Conservation (phyloP, 78 protist genomes). For the Isochrysis galbana region DNA sequence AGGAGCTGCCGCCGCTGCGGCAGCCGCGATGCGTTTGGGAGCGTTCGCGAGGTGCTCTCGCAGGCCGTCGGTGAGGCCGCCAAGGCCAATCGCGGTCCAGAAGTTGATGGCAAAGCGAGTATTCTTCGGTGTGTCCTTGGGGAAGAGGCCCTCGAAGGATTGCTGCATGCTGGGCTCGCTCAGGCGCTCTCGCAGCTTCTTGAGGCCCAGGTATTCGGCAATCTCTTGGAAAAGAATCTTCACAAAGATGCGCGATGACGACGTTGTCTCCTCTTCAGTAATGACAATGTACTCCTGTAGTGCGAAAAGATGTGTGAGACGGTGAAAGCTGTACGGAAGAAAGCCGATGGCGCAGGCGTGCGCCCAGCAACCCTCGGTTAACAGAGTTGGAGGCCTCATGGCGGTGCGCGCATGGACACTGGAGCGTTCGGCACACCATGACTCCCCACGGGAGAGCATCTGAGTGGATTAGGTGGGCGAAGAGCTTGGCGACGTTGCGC, state of each 20-base stretch:
- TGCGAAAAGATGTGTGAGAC: too few relatives aligned
- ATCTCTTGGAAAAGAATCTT: constrained; percentile 86
- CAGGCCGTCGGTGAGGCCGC: constrained; percentile 55
- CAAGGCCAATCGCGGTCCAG: constrained; percentile 83
- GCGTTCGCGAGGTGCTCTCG: constrained; percentile 78
- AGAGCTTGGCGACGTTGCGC: constrained; percentile 76
- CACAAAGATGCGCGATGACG: constrained; percentile 92
- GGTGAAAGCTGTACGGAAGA: too few relatives aligned
- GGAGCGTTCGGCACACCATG: too few relatives aligned
- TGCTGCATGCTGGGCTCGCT: background rate
- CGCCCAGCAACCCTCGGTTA: too few relatives aligned
- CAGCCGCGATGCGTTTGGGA: constrained; percentile 61
- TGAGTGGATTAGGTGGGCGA: constrained; percentile 40
- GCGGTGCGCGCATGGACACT: too few relatives aligned
- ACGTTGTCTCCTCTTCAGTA: constrained; percentile 83
- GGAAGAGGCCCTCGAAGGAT: constrained; percentile 68
- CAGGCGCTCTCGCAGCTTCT: constrained; percentile 37
- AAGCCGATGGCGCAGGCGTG: too few relatives aligned
- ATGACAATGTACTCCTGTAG: constrained; percentile 37
- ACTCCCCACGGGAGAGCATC: constrained; percentile 75
- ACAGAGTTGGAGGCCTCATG: too few relatives aligned
- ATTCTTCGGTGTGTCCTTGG: constrained; percentile 84
- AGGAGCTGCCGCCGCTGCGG: constrained; percentile 20
- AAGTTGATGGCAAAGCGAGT: constrained; percentile 96
- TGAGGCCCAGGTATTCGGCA: constrained; percentile 83